These are phyloP conservation scores for Penicillium brasilianum DNA, from an alignment of 2,329 filamentous ascomycete species.

Conservation along the genomic window DNA sequence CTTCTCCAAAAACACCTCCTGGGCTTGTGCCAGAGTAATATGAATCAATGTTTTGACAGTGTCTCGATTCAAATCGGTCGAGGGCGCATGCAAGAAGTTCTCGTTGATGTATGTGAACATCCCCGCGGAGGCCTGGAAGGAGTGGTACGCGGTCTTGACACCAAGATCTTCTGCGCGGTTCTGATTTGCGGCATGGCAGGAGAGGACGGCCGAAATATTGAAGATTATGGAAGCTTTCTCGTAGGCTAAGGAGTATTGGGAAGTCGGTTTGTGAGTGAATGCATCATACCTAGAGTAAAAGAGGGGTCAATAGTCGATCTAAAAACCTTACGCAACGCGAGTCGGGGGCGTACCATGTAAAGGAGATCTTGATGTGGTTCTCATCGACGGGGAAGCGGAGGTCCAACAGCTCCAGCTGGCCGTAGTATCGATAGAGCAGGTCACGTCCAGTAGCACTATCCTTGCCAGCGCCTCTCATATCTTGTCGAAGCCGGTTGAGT, in stretches of 20 bases:
- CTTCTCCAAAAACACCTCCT: conserved; percentile 97
- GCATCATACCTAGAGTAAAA: conserved; percentile 80
- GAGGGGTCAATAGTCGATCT: conserved; percentile 6
- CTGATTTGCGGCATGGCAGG: conserved; percentile 92
- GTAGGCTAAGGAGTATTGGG: conserved; percentile 94
- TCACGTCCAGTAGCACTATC: conserved; percentile 94
- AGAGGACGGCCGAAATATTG: conserved; percentile 96
- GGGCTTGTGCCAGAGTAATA: conserved; percentile 91
- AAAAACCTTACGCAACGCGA: not conserved
- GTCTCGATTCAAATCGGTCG: conserved; percentile 91
- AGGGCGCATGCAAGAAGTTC: conserved; percentile 96
- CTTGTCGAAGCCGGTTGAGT: conserved; percentile 92
- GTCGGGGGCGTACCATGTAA: conserved; percentile 76
- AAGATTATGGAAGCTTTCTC: conserved; percentile 99
- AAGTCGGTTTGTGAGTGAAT: conserved; percentile 98
- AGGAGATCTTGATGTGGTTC: conserved; percentile 98
- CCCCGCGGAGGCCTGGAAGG: conserved; percentile 94
- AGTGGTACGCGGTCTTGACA: conserved; percentile 95
- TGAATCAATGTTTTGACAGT: conserved; percentile 94
- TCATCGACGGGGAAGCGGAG: conserved; percentile 96
- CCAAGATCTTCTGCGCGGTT: conserved; percentile 90
- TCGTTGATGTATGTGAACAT: conserved; percentile 99
- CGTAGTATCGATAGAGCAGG: conserved; percentile 95
- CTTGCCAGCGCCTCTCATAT: conserved; percentile 96
- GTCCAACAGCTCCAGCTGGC: conserved; percentile 92